Base-by-base conservation (phyloP, 805 yeast species). In the Kuraishia ogatae region DNA sequence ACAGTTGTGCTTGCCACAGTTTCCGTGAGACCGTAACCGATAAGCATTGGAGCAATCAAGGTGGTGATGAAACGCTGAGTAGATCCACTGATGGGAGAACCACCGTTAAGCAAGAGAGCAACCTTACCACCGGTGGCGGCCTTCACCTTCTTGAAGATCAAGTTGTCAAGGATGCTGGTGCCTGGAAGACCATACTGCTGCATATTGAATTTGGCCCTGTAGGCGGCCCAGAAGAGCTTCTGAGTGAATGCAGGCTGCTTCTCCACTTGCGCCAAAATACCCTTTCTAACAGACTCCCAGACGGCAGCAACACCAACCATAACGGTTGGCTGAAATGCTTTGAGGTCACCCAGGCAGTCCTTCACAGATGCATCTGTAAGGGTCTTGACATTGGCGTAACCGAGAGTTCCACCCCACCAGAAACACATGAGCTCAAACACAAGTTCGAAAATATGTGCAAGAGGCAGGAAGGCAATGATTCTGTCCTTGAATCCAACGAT, bases 221-320 rank as follows among this genome's bases (percentile, higher is more conserved):
- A 90, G 10, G 96, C 93, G 28, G 82, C 77, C 98, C 99, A 94
- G 69, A 94, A 94, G 50, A 93, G 65, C 68, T 82, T 87, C 72
- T 90, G 96, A 35, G 80, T 78, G 23, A 84, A 62, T 17, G 82
- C 63, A 19, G 96, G 87, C 64, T 78, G 77, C 64, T 82, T 79
- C 61, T 77, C 75, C 61, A 94, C 81, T 73, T 92, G 91, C 55
- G 81, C 81, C 56, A 89, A 58, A 57, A 94, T 87, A 57, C 99
- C 99, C 77, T 94, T 94, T 71, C 92, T 87, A 58, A 94, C 89
- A 46, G 87, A 79, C 76, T 94, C 99, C 96, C 97, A 94, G 54
- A 94, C 97, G 3, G 98, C 97, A 19, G 97, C 97, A 56, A 94
- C 99, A 71, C 97, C 99, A 60, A 91, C 97, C 97, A 94, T 88